Conservation (phyloP, 2,329 filamentous ascomycete species). For the Penicillium sp. region DNA sequence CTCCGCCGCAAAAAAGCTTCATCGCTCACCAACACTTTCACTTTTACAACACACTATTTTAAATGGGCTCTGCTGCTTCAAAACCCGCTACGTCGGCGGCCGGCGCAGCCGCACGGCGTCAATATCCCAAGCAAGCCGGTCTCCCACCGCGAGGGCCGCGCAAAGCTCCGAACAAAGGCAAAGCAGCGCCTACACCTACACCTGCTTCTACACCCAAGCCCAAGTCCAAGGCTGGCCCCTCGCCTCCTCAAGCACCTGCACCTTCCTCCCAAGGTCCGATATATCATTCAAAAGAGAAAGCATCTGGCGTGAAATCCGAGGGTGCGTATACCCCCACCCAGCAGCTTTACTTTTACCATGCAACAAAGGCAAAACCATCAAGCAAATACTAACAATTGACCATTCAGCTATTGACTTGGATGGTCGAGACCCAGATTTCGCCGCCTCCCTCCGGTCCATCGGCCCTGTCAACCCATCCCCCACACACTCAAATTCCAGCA, state of each 20-base stretch:
- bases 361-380: background rate
- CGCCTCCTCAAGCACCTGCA: conserved; percentile 8
- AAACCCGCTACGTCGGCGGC: conserved; percentile 54
- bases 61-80: conserved; percentile 60
- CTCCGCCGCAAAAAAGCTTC: conserved; percentile 21
- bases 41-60: background rate
- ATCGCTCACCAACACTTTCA: background rate
- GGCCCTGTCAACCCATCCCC: conserved; percentile 60
- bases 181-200: conserved; percentile 40
- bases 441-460: conserved; percentile 72
- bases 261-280: conserved; percentile 26
- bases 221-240: conserved; percentile 1
- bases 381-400: conserved; percentile 3
- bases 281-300: conserved; percentile 38
- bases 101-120: conserved; percentile 50
- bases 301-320: conserved; percentile 34
- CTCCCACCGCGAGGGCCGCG: conserved; percentile 30
- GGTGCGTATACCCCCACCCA: conserved; percentile 28
- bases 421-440: conserved; percentile 64
- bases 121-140: conserved; percentile 55
- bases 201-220: conserved; percentile 8
- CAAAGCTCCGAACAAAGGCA: conserved; percentile 23
- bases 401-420: conserved; percentile 58
- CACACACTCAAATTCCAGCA: conserved; percentile 56
- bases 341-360: background rate